Percentiles rank a stretch among this genome's conserved stretches.
phyloP scores from a whole-genome alignment of 169 alveolate genomes.

The Plasmodium gonderi region DNA sequence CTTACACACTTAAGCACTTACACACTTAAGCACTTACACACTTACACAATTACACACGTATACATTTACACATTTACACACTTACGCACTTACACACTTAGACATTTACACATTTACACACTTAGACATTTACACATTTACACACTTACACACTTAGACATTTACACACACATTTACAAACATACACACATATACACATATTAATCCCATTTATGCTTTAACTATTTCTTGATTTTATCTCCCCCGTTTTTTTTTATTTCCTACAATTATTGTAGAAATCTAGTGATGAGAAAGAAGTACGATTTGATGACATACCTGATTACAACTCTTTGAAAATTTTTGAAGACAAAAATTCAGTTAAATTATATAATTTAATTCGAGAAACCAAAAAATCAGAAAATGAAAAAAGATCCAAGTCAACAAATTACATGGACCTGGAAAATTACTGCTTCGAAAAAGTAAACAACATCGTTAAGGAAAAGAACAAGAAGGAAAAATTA shows the following conservation, averaged over 20 bases:
- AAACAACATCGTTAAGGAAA: conserved; percentile 6
- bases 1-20: background rate
- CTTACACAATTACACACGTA: background rate
- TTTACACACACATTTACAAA: background rate
- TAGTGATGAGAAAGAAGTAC: conserved; percentile 16
- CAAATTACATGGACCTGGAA: conserved; percentile 41
- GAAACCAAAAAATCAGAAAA: conserved; percentile 10
- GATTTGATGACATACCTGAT: conserved; percentile 43
- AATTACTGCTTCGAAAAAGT: conserved; percentile 40
- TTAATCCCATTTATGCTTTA: background rate
- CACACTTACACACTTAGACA: too few relatives aligned
- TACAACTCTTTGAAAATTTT: conserved; percentile 38
- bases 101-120: background rate
- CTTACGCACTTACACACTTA: too few relatives aligned
- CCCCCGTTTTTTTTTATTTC: background rate
- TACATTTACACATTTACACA: background rate
- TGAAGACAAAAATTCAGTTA: conserved; percentile 40
- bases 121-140: background rate
- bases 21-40: background rate
- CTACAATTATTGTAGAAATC: background rate
- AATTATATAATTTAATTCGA: conserved; percentile 35
- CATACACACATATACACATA: background rate
- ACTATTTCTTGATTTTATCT: background rate
- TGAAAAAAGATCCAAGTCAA: conserved; percentile 17
- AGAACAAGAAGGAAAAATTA: background rate